These are phyloP conservation scores for Penicillium pancosmium DNA, from an alignment of 495 filamentous ascomycete species.

Conservation along the genomic window DNA sequence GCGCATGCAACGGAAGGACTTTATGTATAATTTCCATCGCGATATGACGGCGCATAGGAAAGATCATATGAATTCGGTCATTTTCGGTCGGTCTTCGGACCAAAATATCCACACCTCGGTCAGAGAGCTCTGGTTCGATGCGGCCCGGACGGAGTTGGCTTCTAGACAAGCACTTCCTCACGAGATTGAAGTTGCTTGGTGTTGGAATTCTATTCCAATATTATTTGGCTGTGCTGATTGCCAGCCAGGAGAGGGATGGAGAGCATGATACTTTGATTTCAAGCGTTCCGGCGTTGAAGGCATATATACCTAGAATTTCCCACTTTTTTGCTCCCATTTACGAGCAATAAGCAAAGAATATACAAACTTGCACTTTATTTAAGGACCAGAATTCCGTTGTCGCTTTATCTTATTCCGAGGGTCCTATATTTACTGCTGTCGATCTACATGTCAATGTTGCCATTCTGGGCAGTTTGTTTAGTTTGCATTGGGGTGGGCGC, in stretches of 20 bases:
- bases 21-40: constrained; percentile 49
- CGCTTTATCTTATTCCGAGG: no score
- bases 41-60: constrained; percentile 41
- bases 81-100: constrained; percentile 38
- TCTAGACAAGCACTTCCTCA: constrained; percentile 36
- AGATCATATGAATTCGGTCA: constrained; percentile 43
- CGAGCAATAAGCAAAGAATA: background rate
- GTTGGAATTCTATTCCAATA: constrained; percentile 40
- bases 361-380: background rate
- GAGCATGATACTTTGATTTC: constrained; percentile 28
- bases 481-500: constrained; percentile 29
- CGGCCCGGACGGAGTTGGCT: constrained; percentile 35
- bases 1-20: constrained; percentile 47
- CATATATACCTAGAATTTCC: constrained; percentile 11
- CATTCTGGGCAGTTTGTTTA: constrained; percentile 21
- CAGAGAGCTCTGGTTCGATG: constrained; percentile 49
- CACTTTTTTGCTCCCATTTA: background rate
- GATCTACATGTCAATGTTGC: constrained; percentile 5
- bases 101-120: constrained; percentile 39
- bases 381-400: no score
- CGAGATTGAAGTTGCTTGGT: constrained; percentile 35
- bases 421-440: background rate
- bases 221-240: constrained; percentile 43
- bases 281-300: constrained; percentile 17
- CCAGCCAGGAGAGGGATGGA: constrained; percentile 35